Conservation (phyloP, 1,284 basidiomycete genomes). For the Moesziomyces globuligerus region DNA sequence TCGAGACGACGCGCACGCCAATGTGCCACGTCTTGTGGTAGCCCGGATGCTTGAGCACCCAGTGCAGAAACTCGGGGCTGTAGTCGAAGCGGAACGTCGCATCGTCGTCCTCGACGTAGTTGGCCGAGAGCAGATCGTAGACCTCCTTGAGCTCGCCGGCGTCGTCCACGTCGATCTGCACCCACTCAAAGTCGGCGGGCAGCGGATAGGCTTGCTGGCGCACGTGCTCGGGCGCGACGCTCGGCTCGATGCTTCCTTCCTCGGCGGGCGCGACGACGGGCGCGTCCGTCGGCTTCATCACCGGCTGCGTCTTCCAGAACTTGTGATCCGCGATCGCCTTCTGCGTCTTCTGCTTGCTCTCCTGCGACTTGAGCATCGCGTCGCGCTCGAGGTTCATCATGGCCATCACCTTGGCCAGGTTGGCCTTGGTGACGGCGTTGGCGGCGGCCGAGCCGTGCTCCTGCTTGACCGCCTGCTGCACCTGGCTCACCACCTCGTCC, state of each 20-base stretch:
- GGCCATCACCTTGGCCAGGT: slow-evolving; percentile 56
- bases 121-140: slow-evolving; percentile 87
- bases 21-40: slow-evolving; percentile 94
- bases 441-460: slow-evolving; percentile 54
- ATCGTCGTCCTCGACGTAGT: slow-evolving; percentile 97
- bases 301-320: slow-evolving; percentile 73
- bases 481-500: slow-evolving; percentile 50
- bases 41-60: slow-evolving; percentile 94
- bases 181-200: slow-evolving; percentile 95
- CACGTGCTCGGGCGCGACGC: slow-evolving; percentile 80
- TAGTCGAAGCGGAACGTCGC: slow-evolving; percentile 97
- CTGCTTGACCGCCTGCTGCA: slow-evolving; percentile 43
- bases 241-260: slow-evolving; percentile 90
- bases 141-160: slow-evolving; percentile 84
- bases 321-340: slow-evolving; percentile 63
- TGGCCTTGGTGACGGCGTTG: slow-evolving; percentile 43
- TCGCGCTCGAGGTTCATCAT: slow-evolving; percentile 58
- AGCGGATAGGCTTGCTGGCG: slow-evolving; percentile 86
- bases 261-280: slow-evolving; percentile 15
- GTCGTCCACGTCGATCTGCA: slow-evolving; percentile 81
- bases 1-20: slow-evolving; percentile 89
- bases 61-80: slow-evolving; percentile 90
- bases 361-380: slow-evolving; percentile 54
- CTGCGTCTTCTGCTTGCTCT: slow-evolving; percentile 47
- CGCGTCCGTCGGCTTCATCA: slow-evolving; percentile 77